Conservation (phyloP, 2,329 filamentous ascomycete genomes). For the Calonectria pteridis region DNA sequence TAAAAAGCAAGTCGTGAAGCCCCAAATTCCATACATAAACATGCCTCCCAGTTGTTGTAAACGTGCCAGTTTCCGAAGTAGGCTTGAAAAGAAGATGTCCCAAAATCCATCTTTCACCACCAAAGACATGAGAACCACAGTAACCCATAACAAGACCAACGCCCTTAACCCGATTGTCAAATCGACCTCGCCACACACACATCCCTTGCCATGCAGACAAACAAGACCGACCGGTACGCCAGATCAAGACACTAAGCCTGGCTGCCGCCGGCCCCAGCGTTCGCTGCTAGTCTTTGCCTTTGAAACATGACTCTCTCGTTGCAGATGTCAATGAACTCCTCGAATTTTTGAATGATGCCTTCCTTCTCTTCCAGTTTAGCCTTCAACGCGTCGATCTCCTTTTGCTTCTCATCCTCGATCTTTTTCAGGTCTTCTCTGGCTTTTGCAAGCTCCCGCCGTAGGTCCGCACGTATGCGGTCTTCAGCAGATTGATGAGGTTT, state of each 20-base stretch:
- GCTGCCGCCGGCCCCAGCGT: conserved; percentile 41
- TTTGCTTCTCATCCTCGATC: conserved; percentile 66
- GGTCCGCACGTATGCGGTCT: conserved; percentile 72
- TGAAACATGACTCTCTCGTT: conserved; percentile 76
- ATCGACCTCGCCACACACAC: conserved; percentile 22
- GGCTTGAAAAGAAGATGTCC: conserved; percentile 26
- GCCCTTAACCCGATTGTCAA: conserved; percentile 34
- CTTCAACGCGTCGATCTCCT: conserved; percentile 70
- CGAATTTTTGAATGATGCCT: conserved; percentile 71
- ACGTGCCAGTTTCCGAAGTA: conserved; percentile 24
- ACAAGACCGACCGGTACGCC: conserved; percentile 33
- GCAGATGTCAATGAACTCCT: conserved; percentile 79
- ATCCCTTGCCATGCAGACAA: conserved; percentile 31
- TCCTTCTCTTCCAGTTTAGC: conserved; percentile 73
- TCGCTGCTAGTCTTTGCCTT: conserved; percentile 62
- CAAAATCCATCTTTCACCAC: conserved; percentile 30
- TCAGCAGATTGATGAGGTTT: conserved; percentile 74
- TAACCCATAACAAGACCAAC: conserved; percentile 30
- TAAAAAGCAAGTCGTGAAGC: conserved; percentile 34
- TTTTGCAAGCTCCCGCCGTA: conserved; percentile 71
- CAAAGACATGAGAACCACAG: conserved; percentile 15
- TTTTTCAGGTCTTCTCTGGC: conserved; percentile 68
- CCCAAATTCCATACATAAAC: conserved; percentile 36
- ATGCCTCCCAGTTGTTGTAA: conserved; percentile 32
- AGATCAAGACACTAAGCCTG: conserved; percentile 37